Percentiles rank a stretch among this genome's conserved stretches.
Evolutionary conservation across 108 stramenopile genomes (phyloP).

Genomic region (Epithemia pelagica): DNA sequence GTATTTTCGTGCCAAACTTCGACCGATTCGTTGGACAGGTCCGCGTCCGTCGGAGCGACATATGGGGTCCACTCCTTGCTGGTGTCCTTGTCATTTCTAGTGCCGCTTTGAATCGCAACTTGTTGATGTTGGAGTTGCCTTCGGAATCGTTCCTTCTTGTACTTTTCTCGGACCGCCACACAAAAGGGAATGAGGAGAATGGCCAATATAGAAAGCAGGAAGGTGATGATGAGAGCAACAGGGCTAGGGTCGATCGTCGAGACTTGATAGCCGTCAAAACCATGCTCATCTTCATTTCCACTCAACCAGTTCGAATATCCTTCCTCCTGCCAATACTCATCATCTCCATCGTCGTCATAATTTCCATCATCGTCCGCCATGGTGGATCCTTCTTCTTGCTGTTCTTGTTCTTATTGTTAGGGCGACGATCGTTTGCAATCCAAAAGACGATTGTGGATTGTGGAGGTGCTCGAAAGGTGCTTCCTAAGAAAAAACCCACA

Average conservation of each 20-base stretch:
- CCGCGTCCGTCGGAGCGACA: too few species aligned
- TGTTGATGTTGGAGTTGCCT: too few species aligned
- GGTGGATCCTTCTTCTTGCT: background rate
- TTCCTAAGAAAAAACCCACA: background rate
- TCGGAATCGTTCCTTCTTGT: background rate
- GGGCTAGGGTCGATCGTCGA: too few species aligned
- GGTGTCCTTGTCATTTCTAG: too few species aligned
- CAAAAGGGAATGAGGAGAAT: background rate
- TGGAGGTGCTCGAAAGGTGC: background rate
- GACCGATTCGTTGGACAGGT: too few species aligned
- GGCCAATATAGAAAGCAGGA: too few species aligned
- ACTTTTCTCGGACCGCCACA: background rate
- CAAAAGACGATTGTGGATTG: background rate
- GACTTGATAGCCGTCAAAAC: too few species aligned
- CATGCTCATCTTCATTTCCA: background rate
- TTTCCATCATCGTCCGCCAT: background rate
- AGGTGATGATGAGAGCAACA: too few species aligned
- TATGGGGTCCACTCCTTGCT: too few species aligned
- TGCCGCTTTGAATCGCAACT: too few species aligned
- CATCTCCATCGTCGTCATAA: background rate
- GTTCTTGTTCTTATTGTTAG: background rate
- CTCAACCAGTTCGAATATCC: background rate
- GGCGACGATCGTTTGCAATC: background rate
- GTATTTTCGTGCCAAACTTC: too few species aligned
- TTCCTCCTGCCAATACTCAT: background rate